Evolutionary conservation across 2,329 filamentous ascomycete genomes (phyloP).

Genomic region (Calonectria henricotiae): DNA sequence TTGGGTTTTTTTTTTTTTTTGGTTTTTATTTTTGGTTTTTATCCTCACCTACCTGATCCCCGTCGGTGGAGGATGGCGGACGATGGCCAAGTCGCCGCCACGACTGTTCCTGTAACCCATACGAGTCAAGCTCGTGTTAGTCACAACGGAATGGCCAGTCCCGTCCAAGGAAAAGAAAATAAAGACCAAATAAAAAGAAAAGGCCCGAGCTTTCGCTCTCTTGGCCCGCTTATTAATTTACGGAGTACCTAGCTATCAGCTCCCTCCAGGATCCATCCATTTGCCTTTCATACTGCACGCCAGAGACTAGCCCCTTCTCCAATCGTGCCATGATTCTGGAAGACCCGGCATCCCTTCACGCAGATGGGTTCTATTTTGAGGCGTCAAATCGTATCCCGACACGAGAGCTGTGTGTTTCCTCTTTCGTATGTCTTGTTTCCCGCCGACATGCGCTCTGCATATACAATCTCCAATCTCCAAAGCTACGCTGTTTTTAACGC

Average conservation of each 20-base stretch:
- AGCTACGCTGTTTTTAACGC: slow-evolving; percentile 9
- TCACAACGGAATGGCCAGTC: background rate
- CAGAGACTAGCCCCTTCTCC: background rate
- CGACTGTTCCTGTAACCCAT: slow-evolving; percentile 1
- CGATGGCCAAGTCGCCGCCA: slow-evolving; percentile 1
- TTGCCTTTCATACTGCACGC: slow-evolving; percentile 13
- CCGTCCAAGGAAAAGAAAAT: background rate
- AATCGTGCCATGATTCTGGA: slow-evolving; percentile 13
- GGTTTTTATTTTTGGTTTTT: background rate
- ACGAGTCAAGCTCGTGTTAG: slow-evolving; percentile 11
- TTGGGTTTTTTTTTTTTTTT: no score
- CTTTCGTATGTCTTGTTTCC: background rate
- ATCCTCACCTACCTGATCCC: background rate
- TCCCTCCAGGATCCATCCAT: slow-evolving; percentile 9
- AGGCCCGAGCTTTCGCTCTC: slow-evolving; percentile 4
- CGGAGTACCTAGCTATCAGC: background rate
- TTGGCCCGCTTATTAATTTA: background rate
- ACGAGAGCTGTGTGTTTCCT: slow-evolving; percentile 5
- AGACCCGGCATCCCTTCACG: background rate
- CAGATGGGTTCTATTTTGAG: slow-evolving; percentile 11
- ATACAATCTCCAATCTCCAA: slow-evolving; percentile 29
- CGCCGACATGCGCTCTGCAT: slow-evolving; percentile 9
- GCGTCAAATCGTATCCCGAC: slow-evolving; percentile 23
- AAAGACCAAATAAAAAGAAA: background rate
- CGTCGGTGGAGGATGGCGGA: background rate